Evolutionary conservation across 2,329 filamentous ascomycete genomes (phyloP), one percentile per base, ranked within the genome.

Genomic region (Cryphonectria japonica): DNA sequence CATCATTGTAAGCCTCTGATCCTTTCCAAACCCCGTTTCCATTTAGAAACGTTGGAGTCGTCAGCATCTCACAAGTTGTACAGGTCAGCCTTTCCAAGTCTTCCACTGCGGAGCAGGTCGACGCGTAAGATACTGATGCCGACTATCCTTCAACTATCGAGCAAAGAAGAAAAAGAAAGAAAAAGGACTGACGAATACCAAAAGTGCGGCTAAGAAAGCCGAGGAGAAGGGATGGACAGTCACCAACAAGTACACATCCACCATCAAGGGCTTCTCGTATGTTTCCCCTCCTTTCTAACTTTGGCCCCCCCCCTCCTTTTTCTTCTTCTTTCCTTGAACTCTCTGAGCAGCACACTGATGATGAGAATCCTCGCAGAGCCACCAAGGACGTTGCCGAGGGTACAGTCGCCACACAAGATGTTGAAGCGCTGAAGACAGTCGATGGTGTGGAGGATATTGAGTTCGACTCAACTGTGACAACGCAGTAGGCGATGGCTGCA

Each of bases 241-340:
- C 83, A 89, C 84, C 69, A 90, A 96, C 76, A 93, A 96, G 80
- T 97, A 93, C 86, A 73, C 68, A 46, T 91, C 84, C 73, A 83
- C 97, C 77, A 94, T 97, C 87, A 97, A 95, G 85, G 95, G 92
- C 71, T 98, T 98, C 85, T 91, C 93, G 95, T 98, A 89, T 76
- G 93, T 86, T 63, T 46, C 37, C 61, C 63, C 61, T 63, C 22
- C 46, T 62, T 16, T 39, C 16, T n/a, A 8, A 26, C 19, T 22
- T 67, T 43, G 34, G 34, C 34, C 39, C 26, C 26, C 26, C 26
- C 26, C 26, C 26, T 1, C 26, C 26, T 26, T 26, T 26, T 0
- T 8, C 65, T 26, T 61, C 19, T 62, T 19, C 2, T 13, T 2
- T 34, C 39, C 37, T 8, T 22, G 4, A 1, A 46, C 57, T 75